Base-by-base conservation (phyloP, 1,284 basidiomycete genomes). In the Pyrrhoderma noxium region DNA sequence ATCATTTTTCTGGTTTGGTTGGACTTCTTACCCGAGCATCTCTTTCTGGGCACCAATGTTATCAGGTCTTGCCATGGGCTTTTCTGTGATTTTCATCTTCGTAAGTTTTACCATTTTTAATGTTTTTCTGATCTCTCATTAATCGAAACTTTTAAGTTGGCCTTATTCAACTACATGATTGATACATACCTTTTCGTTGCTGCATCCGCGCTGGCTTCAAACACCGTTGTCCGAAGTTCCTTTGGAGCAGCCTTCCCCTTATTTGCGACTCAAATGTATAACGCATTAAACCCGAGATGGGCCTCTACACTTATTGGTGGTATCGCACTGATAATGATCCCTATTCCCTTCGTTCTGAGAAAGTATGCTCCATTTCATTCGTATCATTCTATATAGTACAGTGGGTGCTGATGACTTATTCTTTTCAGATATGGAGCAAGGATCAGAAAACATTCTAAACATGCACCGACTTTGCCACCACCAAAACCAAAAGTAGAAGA, bases 1-100 rank as follows among this genome's bases (percentile, higher is more conserved):
- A 23, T 74, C 79, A 1, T 80, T 82, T 63, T 86, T 86, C 66
- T 80, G 80, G 81, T 79, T 86, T 59, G 80, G 73, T 39, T 80
- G 76, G 77, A 76, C 79, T 2, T 77, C 78, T 0, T 79, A 67
- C 53, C 69, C 77, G 2, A 65, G 61, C 14, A 68, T 85, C 52
- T 74, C 74, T 0, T 76, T 75, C 56, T 82, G 75, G 72, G 76
- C 69, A 0, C 83, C 83, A 1, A 67, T 82, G 58, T 58, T 77
- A 57, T 67, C 77, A 3, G 75, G 75, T 0, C 53, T 71, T 22
- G 51, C 75, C 16, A 67, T 83, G 58, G 81, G 82, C 8, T 75
- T 77, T 48, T 68, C 72, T 9, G 75, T 81, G 53, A 71, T 72
- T 27, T 70, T 80, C 58, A 75, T 85, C 13, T 82, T 80, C 56